A percentile compares a stretch with the other conserved stretches of the same genome.
Conservation (phyloP, 805 yeast species). For the Candida pseudoglaebosa region DNA sequence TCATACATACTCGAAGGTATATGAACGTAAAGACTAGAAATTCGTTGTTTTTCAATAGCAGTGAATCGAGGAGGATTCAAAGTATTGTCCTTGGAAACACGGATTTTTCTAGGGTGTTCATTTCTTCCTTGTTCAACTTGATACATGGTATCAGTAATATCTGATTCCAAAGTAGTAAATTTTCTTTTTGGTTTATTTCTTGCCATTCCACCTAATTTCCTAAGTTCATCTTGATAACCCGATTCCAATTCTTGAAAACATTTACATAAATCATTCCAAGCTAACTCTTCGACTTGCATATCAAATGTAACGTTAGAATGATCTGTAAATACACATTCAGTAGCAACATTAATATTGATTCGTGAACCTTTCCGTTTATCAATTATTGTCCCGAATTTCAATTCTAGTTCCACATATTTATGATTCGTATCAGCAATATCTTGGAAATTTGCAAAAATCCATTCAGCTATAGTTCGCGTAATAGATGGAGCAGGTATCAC, state of each 20-base stretch:
- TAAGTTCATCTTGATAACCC: conserved; percentile 39
- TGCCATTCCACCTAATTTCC: conserved; percentile 13
- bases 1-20: conserved; percentile 79
- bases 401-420: conserved; percentile 61
- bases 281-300: conserved; percentile 61
- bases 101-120: conserved; percentile 58
- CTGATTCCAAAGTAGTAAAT: conserved; percentile 58
- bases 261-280: conserved; percentile 54
- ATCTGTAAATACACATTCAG: conserved; percentile 63
- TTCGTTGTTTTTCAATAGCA: conserved; percentile 67
- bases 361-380: conserved; percentile 61
- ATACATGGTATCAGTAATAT: conserved; percentile 59
- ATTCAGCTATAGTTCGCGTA: conserved; percentile 76
- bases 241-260: conserved; percentile 54
- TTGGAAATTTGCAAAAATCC: conserved; percentile 80
- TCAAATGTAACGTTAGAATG: conserved; percentile 54
- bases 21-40: conserved; percentile 68
- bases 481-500: conserved; percentile 76
- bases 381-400: conserved; percentile 69
- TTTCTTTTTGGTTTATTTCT: conserved; percentile 38
- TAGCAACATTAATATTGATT: conserved; percentile 59
- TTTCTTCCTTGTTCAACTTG: conserved; percentile 54
- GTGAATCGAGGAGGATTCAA: conserved; percentile 64
- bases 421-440: conserved; percentile 57
- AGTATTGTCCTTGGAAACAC: conserved; percentile 60